Evolutionary conservation across 176 grass and related monocot genomes (phyloP).

Genomic region (Otatea glauca): DNA sequence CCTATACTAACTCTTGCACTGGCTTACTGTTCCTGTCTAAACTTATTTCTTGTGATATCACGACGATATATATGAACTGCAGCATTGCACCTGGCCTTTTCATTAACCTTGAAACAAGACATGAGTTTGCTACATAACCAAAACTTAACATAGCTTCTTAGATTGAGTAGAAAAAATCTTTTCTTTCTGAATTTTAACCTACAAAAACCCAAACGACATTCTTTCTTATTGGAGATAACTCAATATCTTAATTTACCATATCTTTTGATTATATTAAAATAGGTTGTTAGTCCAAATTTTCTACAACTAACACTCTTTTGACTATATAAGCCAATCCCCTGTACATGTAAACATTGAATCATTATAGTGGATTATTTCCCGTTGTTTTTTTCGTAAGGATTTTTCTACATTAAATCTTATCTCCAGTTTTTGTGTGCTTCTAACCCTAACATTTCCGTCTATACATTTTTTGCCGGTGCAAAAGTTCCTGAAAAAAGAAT

Average conservation of each 20-base stretch:
- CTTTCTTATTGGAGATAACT: not conserved
- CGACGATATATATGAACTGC: not conserved
- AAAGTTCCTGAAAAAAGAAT: conserved; percentile 7
- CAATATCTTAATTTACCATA: too few species aligned
- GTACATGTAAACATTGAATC: too few species aligned
- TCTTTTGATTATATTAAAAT: too few species aligned
- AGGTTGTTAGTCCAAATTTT: too few species aligned
- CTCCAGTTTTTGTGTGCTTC: too few species aligned
- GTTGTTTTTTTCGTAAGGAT: too few species aligned
- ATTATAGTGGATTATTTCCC: too few species aligned
- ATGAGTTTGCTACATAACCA: not conserved
- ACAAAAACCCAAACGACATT: not conserved
- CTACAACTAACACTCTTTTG: too few species aligned
- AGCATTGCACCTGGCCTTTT: not conserved
- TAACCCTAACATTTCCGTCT: too few species aligned
- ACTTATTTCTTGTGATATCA: not conserved
- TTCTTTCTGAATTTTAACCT: not conserved
- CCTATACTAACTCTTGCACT: not conserved
- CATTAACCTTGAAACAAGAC: conserved; percentile 9
- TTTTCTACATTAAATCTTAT: too few species aligned
- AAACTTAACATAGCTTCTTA: not conserved
- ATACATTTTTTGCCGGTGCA: not conserved
- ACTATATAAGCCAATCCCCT: too few species aligned
- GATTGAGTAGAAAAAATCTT: not conserved
- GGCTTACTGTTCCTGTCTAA: not conserved